A percentile compares a stretch with the other conserved stretches of the same genome.
Evolutionary conservation across 1,139 yeast species (phyloP).

Genomic region (Candida sojae): DNA sequence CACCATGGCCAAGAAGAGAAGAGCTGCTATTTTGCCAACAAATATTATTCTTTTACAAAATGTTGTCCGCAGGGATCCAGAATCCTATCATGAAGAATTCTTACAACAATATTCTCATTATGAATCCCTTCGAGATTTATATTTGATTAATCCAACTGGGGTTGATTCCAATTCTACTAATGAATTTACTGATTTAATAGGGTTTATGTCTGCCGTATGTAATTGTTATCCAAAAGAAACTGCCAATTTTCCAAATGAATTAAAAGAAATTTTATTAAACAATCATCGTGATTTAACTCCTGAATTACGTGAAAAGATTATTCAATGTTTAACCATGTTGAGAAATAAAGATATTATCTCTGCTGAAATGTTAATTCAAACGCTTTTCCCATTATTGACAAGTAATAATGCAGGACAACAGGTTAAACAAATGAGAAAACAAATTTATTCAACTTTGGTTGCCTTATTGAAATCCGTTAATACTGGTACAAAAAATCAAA

Average conservation of each 20-base stretch:
- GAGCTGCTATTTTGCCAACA: conserved; percentile 90
- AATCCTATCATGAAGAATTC: conserved; percentile 91
- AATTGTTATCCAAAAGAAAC: conserved; percentile 90
- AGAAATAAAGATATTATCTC: conserved; percentile 82
- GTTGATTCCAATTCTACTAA: conserved; percentile 64
- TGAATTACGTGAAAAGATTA: conserved; percentile 86
- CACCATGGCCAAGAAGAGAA: conserved; percentile 78
- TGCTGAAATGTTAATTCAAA: conserved; percentile 79
- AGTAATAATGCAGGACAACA: conserved; percentile 63
- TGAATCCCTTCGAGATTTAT: conserved; percentile 85
- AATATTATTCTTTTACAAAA: conserved; percentile 91
- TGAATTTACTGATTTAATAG: conserved; percentile 82
- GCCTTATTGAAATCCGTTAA: conserved; percentile 80
- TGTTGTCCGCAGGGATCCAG: conserved; percentile 90
- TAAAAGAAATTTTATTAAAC: conserved; percentile 63
- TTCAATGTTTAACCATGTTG: conserved; percentile 85
- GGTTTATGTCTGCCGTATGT: conserved; percentile 91
- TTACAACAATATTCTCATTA: conserved; percentile 90
- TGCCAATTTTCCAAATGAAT: conserved; percentile 76
- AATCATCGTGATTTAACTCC: conserved; percentile 84
- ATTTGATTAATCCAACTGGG: conserved; percentile 63
- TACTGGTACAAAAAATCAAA: conserved; percentile 82
- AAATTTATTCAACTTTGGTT: conserved; percentile 77
- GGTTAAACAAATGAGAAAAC: conserved; percentile 80
- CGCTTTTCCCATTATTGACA: conserved; percentile 80